Base-by-base conservation (phyloP, 2,329 filamentous ascomycete species). In the Aspergillus viridinutans region DNA sequence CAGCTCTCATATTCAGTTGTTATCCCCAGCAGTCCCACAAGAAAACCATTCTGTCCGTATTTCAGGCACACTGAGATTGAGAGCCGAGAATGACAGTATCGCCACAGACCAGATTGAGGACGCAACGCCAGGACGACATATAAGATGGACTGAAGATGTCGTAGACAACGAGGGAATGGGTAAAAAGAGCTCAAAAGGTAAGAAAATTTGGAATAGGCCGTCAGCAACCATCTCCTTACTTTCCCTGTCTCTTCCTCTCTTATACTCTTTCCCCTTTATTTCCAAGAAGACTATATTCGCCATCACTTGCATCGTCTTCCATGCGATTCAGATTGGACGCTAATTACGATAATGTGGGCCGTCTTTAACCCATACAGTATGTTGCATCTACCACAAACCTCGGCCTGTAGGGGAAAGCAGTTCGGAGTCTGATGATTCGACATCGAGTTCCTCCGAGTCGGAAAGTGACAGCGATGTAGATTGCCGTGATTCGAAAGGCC, bases 371-470 rank as follows among this genome's bases (percentile, higher is more conserved):
- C 17, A 17, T 38, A 17, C 50, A 96, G 94, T 97, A n/a, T 99
- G 94, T 82, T 99, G 94, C 74, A 99, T 99, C 74, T 99, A 97
- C 77, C 93, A 97, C 78, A 89, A 89, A 59, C 87, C 91, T 6
- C 89, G 88, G 64, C 84, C 82, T 10, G 86, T 91, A 3, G 91
- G 89, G 71, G 93, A 97, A 73, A 94, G 90, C 32, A 92, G 88
- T 58, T 77, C 75, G n/a, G 77, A 79, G 64, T 77, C 75, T 8
- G 74, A 77, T 47, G 75, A 75, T 14, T 72, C 74, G 14, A 82
- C 80, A 23, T 86, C 85, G 14, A 81, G 80, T 49, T 81, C 79
- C 1, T 79, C 79, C 12, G 75, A 80, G n/a, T 78, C 79, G 4
- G 81, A 78, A 50, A 76, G 75, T 14, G 75, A 77, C 45, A 72